Conservation (phyloP, 2,329 filamentous ascomycete genomes). For the Xylaria sp. region DNA sequence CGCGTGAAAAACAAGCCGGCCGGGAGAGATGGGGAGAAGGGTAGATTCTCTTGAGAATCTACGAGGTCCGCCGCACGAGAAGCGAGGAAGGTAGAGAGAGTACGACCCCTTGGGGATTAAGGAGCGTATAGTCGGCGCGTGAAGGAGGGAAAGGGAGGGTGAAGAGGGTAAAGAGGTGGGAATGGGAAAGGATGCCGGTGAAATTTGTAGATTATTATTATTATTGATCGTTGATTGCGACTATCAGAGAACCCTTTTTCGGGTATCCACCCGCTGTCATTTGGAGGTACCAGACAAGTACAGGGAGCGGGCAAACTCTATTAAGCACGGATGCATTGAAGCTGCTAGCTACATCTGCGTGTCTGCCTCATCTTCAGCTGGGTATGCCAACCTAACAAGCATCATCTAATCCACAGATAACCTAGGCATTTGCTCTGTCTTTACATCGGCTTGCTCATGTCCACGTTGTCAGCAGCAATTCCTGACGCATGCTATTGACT, state of each 20-base stretch:
- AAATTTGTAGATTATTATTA: conserved; percentile 27
- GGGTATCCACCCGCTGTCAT: background rate
- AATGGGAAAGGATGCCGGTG: conserved; percentile 18
- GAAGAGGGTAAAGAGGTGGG: conserved; percentile 8
- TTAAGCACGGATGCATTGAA: background rate
- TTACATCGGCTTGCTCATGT: too few species aligned
- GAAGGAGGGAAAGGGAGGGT: background rate
- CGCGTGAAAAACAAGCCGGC: conserved; percentile 10
- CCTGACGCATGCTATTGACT: too few species aligned
- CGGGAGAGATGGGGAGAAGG: conserved; percentile 1
- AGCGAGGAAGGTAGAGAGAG: conserved; percentile 1
- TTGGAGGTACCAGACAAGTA: background rate
- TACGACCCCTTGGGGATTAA: conserved; percentile 16
- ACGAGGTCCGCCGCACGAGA: conserved; percentile 3
- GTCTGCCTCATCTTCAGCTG: too few species aligned
- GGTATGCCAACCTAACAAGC: too few species aligned
- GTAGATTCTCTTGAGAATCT: conserved; percentile 3
- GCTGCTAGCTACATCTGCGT: too few species aligned
- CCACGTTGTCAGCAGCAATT: too few species aligned
- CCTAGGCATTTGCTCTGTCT: too few species aligned
- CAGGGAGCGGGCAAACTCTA: background rate
- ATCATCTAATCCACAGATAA: too few species aligned
- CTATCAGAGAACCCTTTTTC: conserved; percentile 24
- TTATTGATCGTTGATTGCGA: conserved; percentile 12
- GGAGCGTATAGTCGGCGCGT: background rate